Base-by-base conservation (phyloP, 768 basidiomycete species). In the Mycena filopes region DNA sequence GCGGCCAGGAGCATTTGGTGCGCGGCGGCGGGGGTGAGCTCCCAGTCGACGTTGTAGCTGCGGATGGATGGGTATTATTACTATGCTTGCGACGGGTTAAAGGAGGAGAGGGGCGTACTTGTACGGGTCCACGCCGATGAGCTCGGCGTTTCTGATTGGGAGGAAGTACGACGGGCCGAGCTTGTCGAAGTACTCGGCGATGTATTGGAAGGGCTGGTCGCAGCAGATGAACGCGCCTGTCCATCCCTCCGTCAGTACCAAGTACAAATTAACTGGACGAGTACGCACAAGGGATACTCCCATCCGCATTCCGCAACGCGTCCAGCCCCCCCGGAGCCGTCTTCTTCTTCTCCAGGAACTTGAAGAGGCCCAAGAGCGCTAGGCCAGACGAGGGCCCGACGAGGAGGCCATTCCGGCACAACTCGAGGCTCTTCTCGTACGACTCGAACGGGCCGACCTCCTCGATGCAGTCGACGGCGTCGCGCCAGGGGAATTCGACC, bases 151-250 rank as follows among this genome's bases (percentile, higher is more conserved):
- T 1, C 63, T 61, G 33, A 74, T 65, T 4, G 70, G 61, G 16
- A 58, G 60, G 64, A 72, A 74, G 61, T 71, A 72, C 26, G 58
- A 62, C 7, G 70, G 68, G 23, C 68, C 70, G 12, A 74, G 68
- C 48, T 70, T 71, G 20, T 62, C 54, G 38, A 68, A 70, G 43
- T 74, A 74, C 45, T 74, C 73, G 1, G 56, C 45, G 48, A 74
- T 71, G 57, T 74, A 74, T 42, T 74, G 71, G 65, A 71, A 74
- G 3, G 73, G 73, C 61, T 68, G 69, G 50, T 74, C 73, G 43
- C 70, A 71, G 48, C 70, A 71, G 31, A 72, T 74, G 63, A 74
- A 74, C 7, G 58, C 70, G 51, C 73, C 73, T 74, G 38, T 4
- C 26, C n/a, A 25, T 13, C 40, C n/a, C 25, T 7, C 15, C 26